Base-by-base conservation (phyloP, 108 stramenopile genomes). In the Fragilaria radians region DNA sequence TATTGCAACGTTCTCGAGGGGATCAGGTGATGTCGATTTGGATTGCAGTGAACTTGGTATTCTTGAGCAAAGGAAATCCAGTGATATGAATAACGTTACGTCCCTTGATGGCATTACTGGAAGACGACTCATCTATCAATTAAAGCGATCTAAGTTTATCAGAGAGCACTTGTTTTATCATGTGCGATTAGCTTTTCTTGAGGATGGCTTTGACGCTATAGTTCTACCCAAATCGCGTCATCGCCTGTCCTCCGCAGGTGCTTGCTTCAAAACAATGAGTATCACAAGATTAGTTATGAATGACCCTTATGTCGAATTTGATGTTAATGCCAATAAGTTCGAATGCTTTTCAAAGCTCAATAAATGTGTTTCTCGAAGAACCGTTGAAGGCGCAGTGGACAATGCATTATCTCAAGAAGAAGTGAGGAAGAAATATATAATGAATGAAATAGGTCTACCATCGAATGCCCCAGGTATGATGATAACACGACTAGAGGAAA, bases 121-220 rank as follows among this genome's bases (percentile, higher is more conserved):
- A n/a, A n/a, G n/a, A n/a, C n/a, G n/a, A n/a, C 65, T 68, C 56
- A 22, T 59, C 28, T 74, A 67, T 32, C 73, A 74, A 23, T 59
- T 61, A 9, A n/a, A 4, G 21, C 63, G 73, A 1, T 27, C 25
- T 2, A 53, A 26, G 17, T 68, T 74, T 22, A 67, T 68, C 42
- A 34, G 58, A 45, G 45, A 65, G 9, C 73, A 74, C 45, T 36
- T 74, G 3, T 52, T 67, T n/a, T 54, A 57, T 32, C 61, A 68
- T 48, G 64, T 74, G 26, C 62, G 73, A 17, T 55, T 45, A 7
- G 57, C 52, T 24, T 28, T 74, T 19, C 59, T 68, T 28, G 59
- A 58, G 4, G 51, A 45, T 19, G 32, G 62, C 1, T 46, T 58
- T n/a, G 66, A 63, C 17, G 45, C 26, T 54, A n/a, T 27, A 24